Percentiles rank a stretch among this genome's conserved stretches.
phyloP scores from a whole-genome alignment of 2,329 filamentous ascomycete species.

The Beauveria pseudobassiana region DNA sequence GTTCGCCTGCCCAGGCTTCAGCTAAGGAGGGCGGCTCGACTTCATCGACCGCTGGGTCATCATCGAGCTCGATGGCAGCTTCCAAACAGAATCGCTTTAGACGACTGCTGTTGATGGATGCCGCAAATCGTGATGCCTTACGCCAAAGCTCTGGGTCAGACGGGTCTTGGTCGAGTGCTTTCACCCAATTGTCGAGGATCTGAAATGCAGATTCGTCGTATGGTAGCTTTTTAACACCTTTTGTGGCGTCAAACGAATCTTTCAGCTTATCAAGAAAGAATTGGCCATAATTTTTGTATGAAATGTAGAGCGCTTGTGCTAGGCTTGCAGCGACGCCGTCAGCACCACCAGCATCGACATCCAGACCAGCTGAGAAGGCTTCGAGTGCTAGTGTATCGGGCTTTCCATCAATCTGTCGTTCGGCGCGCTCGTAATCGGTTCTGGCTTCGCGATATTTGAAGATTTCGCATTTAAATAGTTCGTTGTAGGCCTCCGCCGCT shows the following conservation, averaged over 20 bases:
- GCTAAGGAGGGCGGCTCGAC: constrained; percentile 56
- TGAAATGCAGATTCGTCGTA: constrained; percentile 29
- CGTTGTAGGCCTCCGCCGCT: constrained; percentile 73
- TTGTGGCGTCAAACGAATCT: constrained; percentile 19
- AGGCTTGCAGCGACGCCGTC: constrained; percentile 75
- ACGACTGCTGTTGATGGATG: constrained; percentile 48
- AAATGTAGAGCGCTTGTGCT: constrained; percentile 82
- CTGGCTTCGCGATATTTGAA: constrained; percentile 84
- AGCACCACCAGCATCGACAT: constrained; percentile 51
- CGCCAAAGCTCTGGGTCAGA: constrained; percentile 62
- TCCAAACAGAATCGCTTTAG: constrained; percentile 57
- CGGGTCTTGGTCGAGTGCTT: constrained; percentile 56
- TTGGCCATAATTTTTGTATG: constrained; percentile 93
- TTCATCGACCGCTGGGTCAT: constrained; percentile 55
- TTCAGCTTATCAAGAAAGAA: constrained; percentile 65
- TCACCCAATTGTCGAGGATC: constrained; percentile 49
- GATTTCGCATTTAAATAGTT: constrained; percentile 84
- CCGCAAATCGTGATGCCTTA: constrained; percentile 48
- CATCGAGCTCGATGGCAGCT: constrained; percentile 59
- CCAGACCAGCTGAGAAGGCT: constrained; percentile 42
- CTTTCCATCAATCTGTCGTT: constrained; percentile 44
- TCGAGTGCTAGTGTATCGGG: constrained; percentile 34
- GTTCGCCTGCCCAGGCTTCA: constrained; percentile 55
- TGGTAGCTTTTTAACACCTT: constrained; percentile 44
- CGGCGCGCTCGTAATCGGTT: constrained; percentile 73